Percentiles rank a stretch among this genome's conserved stretches.
Evolutionary conservation across 495 filamentous ascomycete genomes (phyloP).

Genomic region (Emericellopsis terricola): DNA sequence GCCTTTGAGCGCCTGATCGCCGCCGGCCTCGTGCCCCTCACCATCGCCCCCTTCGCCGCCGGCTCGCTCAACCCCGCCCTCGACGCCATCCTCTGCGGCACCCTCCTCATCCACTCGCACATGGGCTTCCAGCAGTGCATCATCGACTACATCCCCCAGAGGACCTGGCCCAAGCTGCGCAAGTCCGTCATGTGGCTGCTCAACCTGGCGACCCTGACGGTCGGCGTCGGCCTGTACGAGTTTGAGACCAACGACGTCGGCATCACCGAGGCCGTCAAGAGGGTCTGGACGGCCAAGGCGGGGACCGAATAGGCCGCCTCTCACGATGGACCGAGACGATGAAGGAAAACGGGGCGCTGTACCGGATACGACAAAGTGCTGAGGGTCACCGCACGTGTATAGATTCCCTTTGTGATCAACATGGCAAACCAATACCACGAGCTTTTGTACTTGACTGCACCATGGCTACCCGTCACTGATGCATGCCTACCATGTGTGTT

Average conservation of each 20-base stretch:
- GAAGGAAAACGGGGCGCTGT: background rate
- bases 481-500: too few relatives aligned
- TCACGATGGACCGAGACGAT: background rate
- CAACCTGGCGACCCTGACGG: slow-evolving; percentile 57
- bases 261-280: slow-evolving; percentile 70
- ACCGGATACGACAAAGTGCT: too few relatives aligned
- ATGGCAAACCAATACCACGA: too few relatives aligned
- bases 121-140: slow-evolving; percentile 82
- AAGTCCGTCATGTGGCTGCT: slow-evolving; percentile 56
- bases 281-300: slow-evolving; percentile 58
- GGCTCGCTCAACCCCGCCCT: slow-evolving; percentile 76
- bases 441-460: too few relatives aligned
- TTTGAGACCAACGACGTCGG: slow-evolving; percentile 99
- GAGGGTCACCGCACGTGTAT: too few relatives aligned
- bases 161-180: slow-evolving; percentile 47
- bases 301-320: background rate
- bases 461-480: too few relatives aligned
- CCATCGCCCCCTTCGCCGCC: slow-evolving; percentile 77
- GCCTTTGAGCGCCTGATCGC: slow-evolving; percentile 77
- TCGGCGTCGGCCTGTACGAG: slow-evolving; percentile 83
- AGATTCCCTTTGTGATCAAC: too few relatives aligned
- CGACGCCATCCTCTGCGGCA: slow-evolving; percentile 70
- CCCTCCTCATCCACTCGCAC: slow-evolving; percentile 80
- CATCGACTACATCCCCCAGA: slow-evolving; percentile 74
- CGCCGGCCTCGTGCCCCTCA: slow-evolving; percentile 62